Percentiles rank a stretch among this genome's conserved stretches.
These are phyloP conservation scores for Vitis amurensis DNA, from an alignment of 164 flowering plant genomes.

Conservation along the genomic window DNA sequence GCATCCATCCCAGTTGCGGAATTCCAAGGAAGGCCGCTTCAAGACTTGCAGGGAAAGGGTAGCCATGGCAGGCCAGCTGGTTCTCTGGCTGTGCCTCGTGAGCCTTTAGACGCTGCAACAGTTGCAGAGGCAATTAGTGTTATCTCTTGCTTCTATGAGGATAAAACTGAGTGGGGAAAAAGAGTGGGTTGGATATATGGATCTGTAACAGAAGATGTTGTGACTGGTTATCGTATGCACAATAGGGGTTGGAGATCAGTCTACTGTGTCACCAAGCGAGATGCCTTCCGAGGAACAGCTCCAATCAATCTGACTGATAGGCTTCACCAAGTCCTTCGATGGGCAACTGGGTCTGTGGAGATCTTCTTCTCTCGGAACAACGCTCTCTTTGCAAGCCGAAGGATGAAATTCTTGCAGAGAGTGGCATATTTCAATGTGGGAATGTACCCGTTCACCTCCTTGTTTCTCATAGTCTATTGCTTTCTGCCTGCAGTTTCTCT, in stretches of 20 bases:
- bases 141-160: slow-evolving; percentile 88
- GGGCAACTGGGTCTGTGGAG: slow-evolving; percentile 99
- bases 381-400: slow-evolving; percentile 61
- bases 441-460: slow-evolving; percentile 88
- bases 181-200: slow-evolving; percentile 97
- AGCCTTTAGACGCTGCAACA: slow-evolving; percentile 86
- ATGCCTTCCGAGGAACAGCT: slow-evolving; percentile 97
- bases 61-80: slow-evolving; percentile 76
- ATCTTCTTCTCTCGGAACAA: slow-evolving; percentile 92
- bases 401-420: slow-evolving; percentile 87
- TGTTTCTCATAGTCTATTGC: slow-evolving; percentile 79
- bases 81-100: slow-evolving; percentile 77
- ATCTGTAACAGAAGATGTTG: slow-evolving; percentile 95
- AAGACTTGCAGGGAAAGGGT: slow-evolving; percentile 57
- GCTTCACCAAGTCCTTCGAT: slow-evolving; percentile 88
- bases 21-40: slow-evolving; percentile 77
- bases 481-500: slow-evolving; percentile 83
- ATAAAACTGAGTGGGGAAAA: slow-evolving; percentile 89
- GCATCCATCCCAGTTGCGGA: slow-evolving; percentile 87
- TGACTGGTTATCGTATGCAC: slow-evolving; percentile 95
- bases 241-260: slow-evolving; percentile 95
- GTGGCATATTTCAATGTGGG: slow-evolving; percentile 86
- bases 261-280: slow-evolving; percentile 85
- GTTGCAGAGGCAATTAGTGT: slow-evolving; percentile 87
- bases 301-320: slow-evolving; percentile 91